phyloP scores from a whole-genome alignment of 23 red algal genomes.

The Cyanidiococcus yangmingshanensis region DNA sequence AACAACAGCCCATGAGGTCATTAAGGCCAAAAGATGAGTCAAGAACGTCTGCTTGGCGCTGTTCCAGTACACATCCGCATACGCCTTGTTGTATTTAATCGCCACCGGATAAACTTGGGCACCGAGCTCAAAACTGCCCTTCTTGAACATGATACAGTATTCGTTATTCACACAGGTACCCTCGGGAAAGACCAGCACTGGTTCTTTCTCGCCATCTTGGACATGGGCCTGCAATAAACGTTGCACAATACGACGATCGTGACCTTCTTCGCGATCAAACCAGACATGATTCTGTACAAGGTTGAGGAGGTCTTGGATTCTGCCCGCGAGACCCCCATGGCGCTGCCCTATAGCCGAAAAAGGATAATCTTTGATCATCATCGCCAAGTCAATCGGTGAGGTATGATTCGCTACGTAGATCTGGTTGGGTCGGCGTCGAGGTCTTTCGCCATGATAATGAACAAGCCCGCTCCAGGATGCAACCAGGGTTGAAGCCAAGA shows the following conservation, averaged over 20 bases:
- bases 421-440: conserved; percentile 56
- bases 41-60: conserved; percentile 48
- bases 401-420: conserved; percentile 97
- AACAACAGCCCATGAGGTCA: conserved; percentile 96
- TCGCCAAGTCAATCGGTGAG: conserved; percentile 61
- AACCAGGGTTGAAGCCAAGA: conserved; percentile 65
- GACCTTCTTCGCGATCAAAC: conserved; percentile 90
- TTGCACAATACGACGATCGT: conserved; percentile 62
- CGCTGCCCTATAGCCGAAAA: conserved; percentile 83
- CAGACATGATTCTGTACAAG: conserved; percentile 87
- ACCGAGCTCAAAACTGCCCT: conserved; percentile 85
- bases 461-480: conserved; percentile 74
- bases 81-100: conserved; percentile 67
- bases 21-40: conserved; percentile 67
- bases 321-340: conserved; percentile 71
- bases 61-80: conserved; percentile 90
- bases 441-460: conserved; percentile 66
- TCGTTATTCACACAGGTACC: conserved; percentile 90
- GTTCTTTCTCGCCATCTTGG: conserved; percentile 47
- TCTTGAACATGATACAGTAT: conserved; percentile 99
- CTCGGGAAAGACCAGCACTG: conserved; percentile 96
- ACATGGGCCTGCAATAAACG: conserved; percentile 66
- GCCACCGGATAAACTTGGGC: conserved; percentile 77
- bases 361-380: conserved; percentile 84
- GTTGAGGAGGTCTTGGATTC: conserved; percentile 73